These are phyloP conservation scores for Parachlorella kessleri DNA, from an alignment of 139 green algal species.

Conservation along the genomic window DNA sequence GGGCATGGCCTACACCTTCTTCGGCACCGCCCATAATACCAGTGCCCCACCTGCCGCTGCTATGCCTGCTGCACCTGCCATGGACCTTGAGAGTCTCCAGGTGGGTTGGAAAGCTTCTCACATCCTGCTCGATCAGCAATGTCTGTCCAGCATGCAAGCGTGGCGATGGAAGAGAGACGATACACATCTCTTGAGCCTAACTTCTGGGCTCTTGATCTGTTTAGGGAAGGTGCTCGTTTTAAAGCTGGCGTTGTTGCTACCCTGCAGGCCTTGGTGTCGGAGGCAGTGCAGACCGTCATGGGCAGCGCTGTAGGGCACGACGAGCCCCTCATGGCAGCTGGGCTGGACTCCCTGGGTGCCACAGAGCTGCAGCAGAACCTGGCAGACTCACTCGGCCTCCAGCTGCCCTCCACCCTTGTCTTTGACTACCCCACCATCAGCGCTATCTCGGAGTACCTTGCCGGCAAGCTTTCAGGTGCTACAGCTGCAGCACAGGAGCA, in stretches of 20 bases:
- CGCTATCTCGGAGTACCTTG: slow-evolving; percentile 51
- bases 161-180: no score
- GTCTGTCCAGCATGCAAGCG: no score
- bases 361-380: slow-evolving; percentile 84
- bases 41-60: neutral
- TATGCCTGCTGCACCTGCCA: neutral
- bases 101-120: no score
- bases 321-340: slow-evolving; percentile 80
- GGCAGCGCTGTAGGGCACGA: slow-evolving; percentile 40
- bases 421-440: slow-evolving; percentile 75
- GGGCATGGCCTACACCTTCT: neutral
- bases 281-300: slow-evolving; percentile 23
- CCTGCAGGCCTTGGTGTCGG: slow-evolving; percentile 22
- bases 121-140: no score
- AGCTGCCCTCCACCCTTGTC: slow-evolving; percentile 60
- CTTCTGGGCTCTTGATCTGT: no score
- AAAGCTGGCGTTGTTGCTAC: neutral
- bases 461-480: slow-evolving; percentile 4
- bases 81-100: slow-evolving; percentile 21
- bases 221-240: neutral
- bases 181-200: no score
- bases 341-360: slow-evolving; percentile 81
- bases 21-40: neutral
- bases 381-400: slow-evolving; percentile 23
- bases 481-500: no score